phyloP scores from a whole-genome alignment of 192 early-diverging fungal species.

The Radiomyces spectabilis region DNA sequence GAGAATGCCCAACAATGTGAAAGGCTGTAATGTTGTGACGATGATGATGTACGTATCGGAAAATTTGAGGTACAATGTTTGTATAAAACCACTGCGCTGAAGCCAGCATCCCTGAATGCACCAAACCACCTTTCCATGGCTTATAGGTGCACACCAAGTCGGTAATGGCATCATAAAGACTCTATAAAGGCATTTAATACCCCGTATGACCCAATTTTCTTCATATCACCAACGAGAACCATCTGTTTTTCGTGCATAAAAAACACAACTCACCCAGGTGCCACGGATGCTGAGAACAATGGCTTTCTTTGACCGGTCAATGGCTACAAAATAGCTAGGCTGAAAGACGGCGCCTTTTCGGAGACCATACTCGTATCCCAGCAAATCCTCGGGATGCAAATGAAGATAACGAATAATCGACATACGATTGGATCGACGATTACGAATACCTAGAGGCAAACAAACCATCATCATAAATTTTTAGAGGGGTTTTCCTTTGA shows the following conservation, averaged over 20 bases:
- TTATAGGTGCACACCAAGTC: constrained; percentile 72
- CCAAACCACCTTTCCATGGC: constrained; percentile 70
- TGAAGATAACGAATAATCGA: constrained; percentile 54
- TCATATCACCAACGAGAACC: too few relatives aligned
- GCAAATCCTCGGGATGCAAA: constrained; percentile 52
- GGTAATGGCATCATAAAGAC: constrained; percentile 64
- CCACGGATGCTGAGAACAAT: constrained; percentile 71
- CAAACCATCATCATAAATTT: too few relatives aligned
- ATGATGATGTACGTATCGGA: constrained; percentile 32
- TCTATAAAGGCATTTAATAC: constrained; percentile 20
- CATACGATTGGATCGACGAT: constrained; percentile 56
- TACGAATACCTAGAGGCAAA: constrained; percentile 39
- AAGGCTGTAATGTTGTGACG: constrained; percentile 28
- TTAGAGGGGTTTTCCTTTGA: background rate
- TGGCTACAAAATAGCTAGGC: constrained; percentile 64
- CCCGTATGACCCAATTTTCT: background rate
- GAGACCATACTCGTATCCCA: constrained; percentile 62
- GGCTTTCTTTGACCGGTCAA: constrained; percentile 52
- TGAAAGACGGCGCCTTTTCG: constrained; percentile 53
- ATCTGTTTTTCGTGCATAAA: background rate
- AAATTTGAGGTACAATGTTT: constrained; percentile 51
- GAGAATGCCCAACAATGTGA: constrained; percentile 56
- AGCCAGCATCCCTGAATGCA: constrained; percentile 69
- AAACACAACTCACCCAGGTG: constrained; percentile 61
- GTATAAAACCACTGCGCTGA: constrained; percentile 60